Evolutionary conservation across 2,329 filamentous ascomycete genomes (phyloP).

Genomic region (Alternaria sp.): DNA sequence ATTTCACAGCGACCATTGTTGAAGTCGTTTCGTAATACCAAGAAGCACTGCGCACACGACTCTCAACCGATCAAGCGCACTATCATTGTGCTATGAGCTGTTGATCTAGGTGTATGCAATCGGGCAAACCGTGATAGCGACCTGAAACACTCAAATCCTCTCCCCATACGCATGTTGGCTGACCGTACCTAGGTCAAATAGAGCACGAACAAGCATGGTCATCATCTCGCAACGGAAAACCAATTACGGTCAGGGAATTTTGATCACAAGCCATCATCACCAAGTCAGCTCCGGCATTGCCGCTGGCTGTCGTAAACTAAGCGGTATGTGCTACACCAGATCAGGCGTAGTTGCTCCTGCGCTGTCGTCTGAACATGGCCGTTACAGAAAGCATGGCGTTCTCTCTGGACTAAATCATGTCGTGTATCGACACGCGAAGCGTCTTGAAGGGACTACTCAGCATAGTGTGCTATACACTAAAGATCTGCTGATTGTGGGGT

Average conservation of each 20-base stretch:
- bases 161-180: not conserved
- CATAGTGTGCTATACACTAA: not conserved
- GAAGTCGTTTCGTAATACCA: not conserved
- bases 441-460: not conserved
- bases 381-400: not conserved
- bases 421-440: not conserved
- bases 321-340: not conserved
- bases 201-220: not conserved
- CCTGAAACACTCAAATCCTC: not conserved
- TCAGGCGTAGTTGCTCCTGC: not conserved
- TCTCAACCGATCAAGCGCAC: not conserved
- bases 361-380: not conserved
- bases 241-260: not conserved
- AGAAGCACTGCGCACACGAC: not conserved
- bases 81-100: not conserved
- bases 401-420: not conserved
- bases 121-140: not conserved
- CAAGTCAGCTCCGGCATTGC: not conserved
- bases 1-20: not conserved
- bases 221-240: not conserved
- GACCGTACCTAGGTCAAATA: not conserved
- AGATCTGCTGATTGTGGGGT: not conserved
- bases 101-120: not conserved
- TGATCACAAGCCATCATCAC: not conserved
- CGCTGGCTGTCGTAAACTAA: not conserved